Percentiles rank a stretch among this genome's conserved stretches.
Conservation (phyloP, 257 asterid species). For the Petunia axillaris region DNA sequence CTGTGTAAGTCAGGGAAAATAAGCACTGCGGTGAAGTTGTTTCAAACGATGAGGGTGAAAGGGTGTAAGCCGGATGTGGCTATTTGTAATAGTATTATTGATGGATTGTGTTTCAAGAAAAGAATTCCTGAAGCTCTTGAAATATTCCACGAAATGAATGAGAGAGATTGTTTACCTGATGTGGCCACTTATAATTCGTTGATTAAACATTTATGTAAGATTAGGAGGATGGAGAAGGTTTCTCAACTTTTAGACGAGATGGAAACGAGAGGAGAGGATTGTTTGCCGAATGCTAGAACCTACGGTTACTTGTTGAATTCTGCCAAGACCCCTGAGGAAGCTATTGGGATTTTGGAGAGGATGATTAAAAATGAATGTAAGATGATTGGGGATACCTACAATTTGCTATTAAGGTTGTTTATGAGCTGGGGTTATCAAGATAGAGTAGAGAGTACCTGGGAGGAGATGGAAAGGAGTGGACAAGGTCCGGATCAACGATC, state of each 20-base stretch:
- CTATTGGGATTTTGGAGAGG: constrained; percentile 53
- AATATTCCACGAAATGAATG: constrained; percentile 58
- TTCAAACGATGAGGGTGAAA: constrained; percentile 59
- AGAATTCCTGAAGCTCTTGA: constrained; percentile 74
- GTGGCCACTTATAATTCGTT: constrained; percentile 65
- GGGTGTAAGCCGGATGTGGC: constrained; percentile 60
- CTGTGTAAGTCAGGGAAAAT: constrained; percentile 67
- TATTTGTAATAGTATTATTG: constrained; percentile 68
- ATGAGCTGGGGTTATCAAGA: too few relatives aligned
- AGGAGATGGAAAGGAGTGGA: constrained; percentile 70
- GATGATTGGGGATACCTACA: too few relatives aligned
- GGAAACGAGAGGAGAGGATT: constrained; percentile 46
- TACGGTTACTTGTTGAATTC: constrained; percentile 50
- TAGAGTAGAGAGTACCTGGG: constrained; percentile 38
- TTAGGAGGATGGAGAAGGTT: constrained; percentile 63
- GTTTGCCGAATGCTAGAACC: constrained; percentile 57
- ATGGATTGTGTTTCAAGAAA: constrained; percentile 87
- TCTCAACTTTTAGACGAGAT: constrained; percentile 58
- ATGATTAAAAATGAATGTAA: constrained; percentile 51
- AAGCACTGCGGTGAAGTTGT: constrained; percentile 57
- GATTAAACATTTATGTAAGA: constrained; percentile 66
- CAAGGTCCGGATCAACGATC: constrained; percentile 69
- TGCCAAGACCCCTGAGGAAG: constrained; percentile 54
- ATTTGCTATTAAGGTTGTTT: too few relatives aligned
- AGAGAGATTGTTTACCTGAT: constrained; percentile 49